These are phyloP conservation scores for Apiotrichum siamense DNA, from an alignment of 1,284 basidiomycete species.

Conservation along the genomic window DNA sequence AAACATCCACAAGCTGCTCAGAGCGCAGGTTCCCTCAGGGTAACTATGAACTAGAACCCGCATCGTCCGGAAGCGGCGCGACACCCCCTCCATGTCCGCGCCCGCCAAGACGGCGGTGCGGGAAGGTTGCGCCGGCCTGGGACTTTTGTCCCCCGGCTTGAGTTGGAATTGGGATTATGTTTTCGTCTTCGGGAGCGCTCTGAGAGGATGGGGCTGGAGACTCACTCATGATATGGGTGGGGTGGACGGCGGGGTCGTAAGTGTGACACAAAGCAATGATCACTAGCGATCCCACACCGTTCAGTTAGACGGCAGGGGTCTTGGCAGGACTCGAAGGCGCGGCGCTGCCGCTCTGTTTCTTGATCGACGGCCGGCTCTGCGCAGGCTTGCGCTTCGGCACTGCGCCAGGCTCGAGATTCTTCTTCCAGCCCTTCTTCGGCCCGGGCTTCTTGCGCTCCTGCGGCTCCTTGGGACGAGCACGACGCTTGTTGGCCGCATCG, in stretches of 20 bases:
- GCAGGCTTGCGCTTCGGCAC: slow-evolving; percentile 10
- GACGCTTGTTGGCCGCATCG: slow-evolving; percentile 15
- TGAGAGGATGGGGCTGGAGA: background rate
- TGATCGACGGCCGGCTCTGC: slow-evolving; percentile 1
- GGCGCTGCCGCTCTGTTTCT: slow-evolving; percentile 9
- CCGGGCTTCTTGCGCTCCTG: slow-evolving; percentile 37
- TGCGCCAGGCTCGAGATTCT: slow-evolving; percentile 18
- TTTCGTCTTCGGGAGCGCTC: slow-evolving; percentile 17
- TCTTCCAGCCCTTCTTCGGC: slow-evolving; percentile 43
- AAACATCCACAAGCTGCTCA: background rate
- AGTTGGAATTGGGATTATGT: slow-evolving; percentile 18
- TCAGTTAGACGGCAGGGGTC: background rate
- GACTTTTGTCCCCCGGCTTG: slow-evolving; percentile 18
- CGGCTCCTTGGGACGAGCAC: slow-evolving; percentile 17
- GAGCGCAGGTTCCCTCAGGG: slow-evolving; percentile 40
- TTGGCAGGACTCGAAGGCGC: slow-evolving; percentile 12
- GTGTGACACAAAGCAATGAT: background rate
- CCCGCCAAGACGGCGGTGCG: slow-evolving; percentile 27
- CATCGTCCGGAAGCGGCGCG: slow-evolving; percentile 32
- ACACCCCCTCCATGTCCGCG: slow-evolving; percentile 22
- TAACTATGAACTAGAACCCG: slow-evolving; percentile 45
- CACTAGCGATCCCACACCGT: background rate
- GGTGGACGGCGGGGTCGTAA: background rate
- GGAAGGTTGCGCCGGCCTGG: slow-evolving; percentile 17
- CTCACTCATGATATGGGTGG: slow-evolving; percentile 1